Conservation (phyloP, 2,329 filamentous ascomycete species). For the Aureobasidium subglaciale region DNA sequence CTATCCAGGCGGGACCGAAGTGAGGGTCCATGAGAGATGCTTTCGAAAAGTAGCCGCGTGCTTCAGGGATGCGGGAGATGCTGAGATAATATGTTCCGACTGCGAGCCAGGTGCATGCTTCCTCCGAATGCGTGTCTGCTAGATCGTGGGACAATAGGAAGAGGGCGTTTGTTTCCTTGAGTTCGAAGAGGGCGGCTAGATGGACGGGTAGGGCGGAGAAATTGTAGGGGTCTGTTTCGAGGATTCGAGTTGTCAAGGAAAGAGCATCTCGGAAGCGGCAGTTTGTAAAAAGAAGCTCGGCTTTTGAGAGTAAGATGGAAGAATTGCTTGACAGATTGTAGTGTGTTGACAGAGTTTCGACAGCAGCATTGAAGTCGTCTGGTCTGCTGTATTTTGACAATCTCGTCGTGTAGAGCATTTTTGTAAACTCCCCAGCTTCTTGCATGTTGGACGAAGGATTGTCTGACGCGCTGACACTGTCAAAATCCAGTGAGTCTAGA, state of each 20-base stretch:
- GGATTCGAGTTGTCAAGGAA: constrained; percentile 72
- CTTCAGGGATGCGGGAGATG: constrained; percentile 84
- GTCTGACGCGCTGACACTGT: constrained; percentile 61
- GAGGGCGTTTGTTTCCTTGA: constrained; percentile 76
- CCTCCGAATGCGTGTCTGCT: constrained; percentile 82
- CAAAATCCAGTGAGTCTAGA: constrained; percentile 82
- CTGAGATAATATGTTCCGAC: constrained; percentile 92
- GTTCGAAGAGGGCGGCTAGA: constrained; percentile 82
- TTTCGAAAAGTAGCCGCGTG: constrained; percentile 92
- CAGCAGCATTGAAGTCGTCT: constrained; percentile 71
- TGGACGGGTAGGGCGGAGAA: constrained; percentile 85
- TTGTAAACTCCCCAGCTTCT: constrained; percentile 87
- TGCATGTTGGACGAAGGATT: constrained; percentile 60
- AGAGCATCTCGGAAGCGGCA: constrained; percentile 88
- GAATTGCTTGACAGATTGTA: constrained; percentile 82
- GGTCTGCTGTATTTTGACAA: constrained; percentile 93
- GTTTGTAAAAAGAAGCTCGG: constrained; percentile 88
- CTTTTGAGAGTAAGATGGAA: constrained; percentile 81
- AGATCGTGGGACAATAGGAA: constrained; percentile 91
- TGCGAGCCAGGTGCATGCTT: constrained; percentile 87
- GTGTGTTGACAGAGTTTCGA: constrained; percentile 86
- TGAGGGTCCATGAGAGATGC: constrained; percentile 96
- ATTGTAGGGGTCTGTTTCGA: constrained; percentile 80
- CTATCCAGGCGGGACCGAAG: constrained; percentile 96
- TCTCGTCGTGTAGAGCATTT: constrained; percentile 91